Conservation (phyloP, 306 rosid species). For the Biancaea sappan region DNA sequence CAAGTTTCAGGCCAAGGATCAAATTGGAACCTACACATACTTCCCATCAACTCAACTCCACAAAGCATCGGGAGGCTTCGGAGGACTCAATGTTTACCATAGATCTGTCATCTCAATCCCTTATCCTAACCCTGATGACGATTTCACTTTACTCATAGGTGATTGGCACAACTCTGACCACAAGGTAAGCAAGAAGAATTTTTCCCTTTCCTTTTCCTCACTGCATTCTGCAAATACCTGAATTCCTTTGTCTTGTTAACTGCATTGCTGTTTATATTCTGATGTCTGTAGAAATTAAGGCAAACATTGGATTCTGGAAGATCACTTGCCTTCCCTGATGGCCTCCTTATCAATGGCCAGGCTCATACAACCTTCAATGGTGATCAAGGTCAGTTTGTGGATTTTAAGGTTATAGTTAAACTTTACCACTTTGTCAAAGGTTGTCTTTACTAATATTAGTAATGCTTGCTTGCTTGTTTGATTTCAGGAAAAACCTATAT, state of each 20-base stretch:
- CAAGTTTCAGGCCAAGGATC: slow-evolving; percentile 88
- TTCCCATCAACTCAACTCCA: slow-evolving; percentile 88
- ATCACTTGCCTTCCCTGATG: slow-evolving; percentile 76
- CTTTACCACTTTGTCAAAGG: slow-evolving; percentile 5
- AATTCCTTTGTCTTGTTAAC: not conserved
- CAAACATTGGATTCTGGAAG: slow-evolving; percentile 75
- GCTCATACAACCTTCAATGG: slow-evolving; percentile 60
- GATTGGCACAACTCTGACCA: slow-evolving; percentile 90
- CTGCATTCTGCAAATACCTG: not conserved
- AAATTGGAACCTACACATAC: slow-evolving; percentile 81
- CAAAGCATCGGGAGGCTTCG: slow-evolving; percentile 91
- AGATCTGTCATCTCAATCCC: slow-evolving; percentile 90
- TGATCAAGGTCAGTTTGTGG: slow-evolving; percentile 63
- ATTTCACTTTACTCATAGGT: slow-evolving; percentile 85
- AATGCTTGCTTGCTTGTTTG: not conserved
- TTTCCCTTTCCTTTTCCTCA: not conserved
- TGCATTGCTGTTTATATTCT: not conserved
- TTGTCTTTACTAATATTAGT: slow-evolving; percentile 20
- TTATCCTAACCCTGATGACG: slow-evolving; percentile 74
- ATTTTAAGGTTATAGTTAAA: not conserved
- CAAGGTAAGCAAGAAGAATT: slow-evolving; percentile 52
- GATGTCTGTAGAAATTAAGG: slow-evolving; percentile 58
- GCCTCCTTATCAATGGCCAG: slow-evolving; percentile 86
- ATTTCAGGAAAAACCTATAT: slow-evolving; percentile 89
- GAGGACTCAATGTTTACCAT: slow-evolving; percentile 72